phyloP scores from a whole-genome alignment of 139 green algal genomes.

The Pleodorina starrii region DNA sequence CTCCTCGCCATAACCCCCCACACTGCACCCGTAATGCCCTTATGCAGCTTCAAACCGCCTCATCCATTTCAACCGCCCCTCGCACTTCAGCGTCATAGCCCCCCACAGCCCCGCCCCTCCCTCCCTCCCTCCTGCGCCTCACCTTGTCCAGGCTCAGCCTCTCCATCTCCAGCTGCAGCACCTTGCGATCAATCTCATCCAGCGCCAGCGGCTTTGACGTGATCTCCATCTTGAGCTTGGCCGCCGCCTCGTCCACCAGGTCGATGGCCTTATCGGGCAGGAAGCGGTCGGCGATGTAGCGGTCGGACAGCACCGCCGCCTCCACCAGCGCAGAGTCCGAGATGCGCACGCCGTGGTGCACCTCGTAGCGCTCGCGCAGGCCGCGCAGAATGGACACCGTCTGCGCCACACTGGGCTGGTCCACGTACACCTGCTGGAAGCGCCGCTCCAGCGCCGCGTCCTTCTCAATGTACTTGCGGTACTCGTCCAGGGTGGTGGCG shows the following conservation, averaged over 20 bases:
- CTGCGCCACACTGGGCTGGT: conserved; percentile 93
- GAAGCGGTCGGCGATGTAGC: conserved; percentile 83
- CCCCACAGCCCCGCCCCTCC: no score
- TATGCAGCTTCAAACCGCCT: no score
- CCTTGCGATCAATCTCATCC: conserved; percentile 95
- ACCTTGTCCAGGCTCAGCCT: conserved; percentile 64
- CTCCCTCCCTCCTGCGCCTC: no score
- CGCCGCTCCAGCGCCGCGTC: conserved; percentile 96
- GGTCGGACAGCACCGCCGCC: conserved; percentile 91
- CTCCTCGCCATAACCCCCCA: no score
- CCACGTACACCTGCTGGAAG: conserved; percentile 96
- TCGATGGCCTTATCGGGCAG: conserved; percentile 84
- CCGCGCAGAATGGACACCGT: conserved; percentile 97
- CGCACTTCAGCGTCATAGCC: no score
- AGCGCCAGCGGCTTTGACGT: conserved; percentile 95
- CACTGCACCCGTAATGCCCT: no score
- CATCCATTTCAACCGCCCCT: no score
- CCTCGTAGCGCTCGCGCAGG: conserved; percentile 95
- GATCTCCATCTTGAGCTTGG: conserved; percentile 99
- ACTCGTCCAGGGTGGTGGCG: conserved; percentile 97
- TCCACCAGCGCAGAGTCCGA: conserved; percentile 96
- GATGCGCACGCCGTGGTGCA: conserved; percentile 98
- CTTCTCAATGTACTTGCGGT: conserved; percentile 99
- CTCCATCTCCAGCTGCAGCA: conserved; percentile 94
- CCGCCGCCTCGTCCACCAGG: conserved; percentile 96